A percentile compares a stretch with the other conserved stretches of the same genome.
Evolutionary conservation across 2,329 filamentous ascomycete species (phyloP).

Genomic region (Gyromitra esculenta): DNA sequence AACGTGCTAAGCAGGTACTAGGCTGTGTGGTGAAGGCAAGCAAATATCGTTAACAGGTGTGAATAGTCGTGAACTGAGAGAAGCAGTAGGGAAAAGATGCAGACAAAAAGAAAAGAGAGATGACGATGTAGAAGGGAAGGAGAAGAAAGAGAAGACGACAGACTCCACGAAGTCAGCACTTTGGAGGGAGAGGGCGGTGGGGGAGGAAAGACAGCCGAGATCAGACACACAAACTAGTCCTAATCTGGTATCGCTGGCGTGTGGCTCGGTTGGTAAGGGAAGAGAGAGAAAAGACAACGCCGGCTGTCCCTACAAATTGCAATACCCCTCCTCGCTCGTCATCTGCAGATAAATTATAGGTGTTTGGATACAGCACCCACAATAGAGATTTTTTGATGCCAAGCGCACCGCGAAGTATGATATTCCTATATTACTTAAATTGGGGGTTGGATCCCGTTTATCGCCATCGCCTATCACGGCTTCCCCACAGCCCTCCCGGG

Average conservation of each 20-base stretch:
- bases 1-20: not conserved
- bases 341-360: not conserved
- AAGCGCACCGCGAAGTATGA: not conserved
- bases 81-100: not conserved
- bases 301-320: not conserved
- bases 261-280: conserved; percentile 18
- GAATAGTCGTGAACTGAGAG: not conserved
- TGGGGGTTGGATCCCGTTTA: not conserved
- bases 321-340: no score
- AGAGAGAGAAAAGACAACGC: not conserved
- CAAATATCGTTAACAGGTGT: not conserved
- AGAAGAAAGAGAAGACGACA: conserved; percentile 35
- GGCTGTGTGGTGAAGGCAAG: conserved; percentile 1
- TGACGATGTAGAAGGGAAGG: conserved; percentile 12
- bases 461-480: not conserved
- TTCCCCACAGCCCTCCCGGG: not conserved
- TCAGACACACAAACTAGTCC: conserved; percentile 41
- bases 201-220: conserved; percentile 48
- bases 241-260: conserved; percentile 25
- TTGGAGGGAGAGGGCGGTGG: conserved; percentile 28
- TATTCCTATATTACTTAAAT: not conserved
- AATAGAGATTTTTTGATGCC: not conserved
- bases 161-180: conserved; percentile 19
- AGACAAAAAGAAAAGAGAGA: not conserved
- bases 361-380: not conserved